Conservation (phyloP, 768 basidiomycete species). For the Phylloporus arenicola region DNA sequence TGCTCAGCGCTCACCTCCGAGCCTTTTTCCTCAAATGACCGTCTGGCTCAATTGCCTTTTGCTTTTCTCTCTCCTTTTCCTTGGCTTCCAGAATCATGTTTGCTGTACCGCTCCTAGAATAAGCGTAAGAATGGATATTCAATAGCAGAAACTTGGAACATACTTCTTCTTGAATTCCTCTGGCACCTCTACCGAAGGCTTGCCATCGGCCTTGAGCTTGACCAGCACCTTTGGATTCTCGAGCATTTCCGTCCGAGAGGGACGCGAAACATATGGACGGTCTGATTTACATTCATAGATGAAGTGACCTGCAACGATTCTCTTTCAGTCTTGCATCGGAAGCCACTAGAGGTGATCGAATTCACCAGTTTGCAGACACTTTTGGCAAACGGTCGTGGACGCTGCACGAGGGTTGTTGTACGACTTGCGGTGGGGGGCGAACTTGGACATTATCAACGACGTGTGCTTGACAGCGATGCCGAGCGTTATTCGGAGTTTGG, state of each 20-base stretch:
- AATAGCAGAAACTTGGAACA: conserved; percentile 20
- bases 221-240: conserved; percentile 67
- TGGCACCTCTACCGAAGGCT: conserved; percentile 78
- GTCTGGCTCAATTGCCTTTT: conserved; percentile 24
- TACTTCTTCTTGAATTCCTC: conserved; percentile 87
- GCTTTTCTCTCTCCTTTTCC: conserved; percentile 65
- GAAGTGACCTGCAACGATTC: conserved; percentile 61
- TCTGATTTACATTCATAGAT: conserved; percentile 84
- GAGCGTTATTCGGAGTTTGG: conserved; percentile 9
- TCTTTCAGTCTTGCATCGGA: background rate
- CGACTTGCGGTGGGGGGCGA: conserved; percentile 64
- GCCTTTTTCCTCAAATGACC: conserved; percentile 32
- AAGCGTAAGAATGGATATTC: conserved; percentile 2
- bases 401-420: conserved; percentile 59
- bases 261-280: conserved; percentile 82
- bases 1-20: conserved; percentile 39
- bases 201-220: conserved; percentile 64
- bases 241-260: conserved; percentile 81
- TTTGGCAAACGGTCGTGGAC: conserved; percentile 72
- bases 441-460: conserved; percentile 59
- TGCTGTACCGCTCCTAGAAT: conserved; percentile 65
- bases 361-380: conserved; percentile 66
- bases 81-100: conserved; percentile 79
- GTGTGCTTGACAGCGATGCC: background rate
- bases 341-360: background rate